A percentile compares a stretch with the other conserved stretches of the same genome.
These are phyloP conservation scores for Nannochloris sp. DNA, from an alignment of 139 green algal species.

Conservation along the genomic window DNA sequence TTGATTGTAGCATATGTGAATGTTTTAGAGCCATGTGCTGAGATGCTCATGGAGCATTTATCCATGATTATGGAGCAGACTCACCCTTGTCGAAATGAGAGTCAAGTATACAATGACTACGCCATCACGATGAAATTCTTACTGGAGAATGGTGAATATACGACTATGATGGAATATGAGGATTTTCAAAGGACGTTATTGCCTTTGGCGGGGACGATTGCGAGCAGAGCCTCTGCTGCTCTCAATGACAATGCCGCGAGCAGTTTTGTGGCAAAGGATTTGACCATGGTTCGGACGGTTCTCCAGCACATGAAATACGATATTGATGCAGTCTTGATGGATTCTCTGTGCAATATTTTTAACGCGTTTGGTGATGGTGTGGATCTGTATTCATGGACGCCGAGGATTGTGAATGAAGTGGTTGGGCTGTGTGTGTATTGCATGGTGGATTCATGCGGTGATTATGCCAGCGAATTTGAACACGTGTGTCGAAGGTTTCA, in stretches of 20 bases:
- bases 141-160: neutral
- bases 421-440: neutral
- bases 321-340: neutral
- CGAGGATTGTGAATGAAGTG: no score
- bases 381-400: no score
- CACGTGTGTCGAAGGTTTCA: neutral
- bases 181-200: neutral
- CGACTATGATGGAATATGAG: neutral
- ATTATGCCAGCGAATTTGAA: neutral
- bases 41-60: neutral
- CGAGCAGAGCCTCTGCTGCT: neutral
- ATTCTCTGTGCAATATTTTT: neutral
- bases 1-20: no score
- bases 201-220: neutral
- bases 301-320: neutral
- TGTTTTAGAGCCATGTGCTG: neutral
- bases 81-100: neutral
- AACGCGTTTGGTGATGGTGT: neutral
- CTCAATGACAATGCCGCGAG: neutral
- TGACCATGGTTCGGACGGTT: neutral
- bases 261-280: slow-evolving; percentile 5
- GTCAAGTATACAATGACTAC: slow-evolving; percentile 1
- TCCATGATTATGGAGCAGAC: neutral
- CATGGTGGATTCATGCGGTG: neutral
- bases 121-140: neutral